phyloP scores from a whole-genome alignment of 208 protist species.

The Leishmania martiniquensis region DNA sequence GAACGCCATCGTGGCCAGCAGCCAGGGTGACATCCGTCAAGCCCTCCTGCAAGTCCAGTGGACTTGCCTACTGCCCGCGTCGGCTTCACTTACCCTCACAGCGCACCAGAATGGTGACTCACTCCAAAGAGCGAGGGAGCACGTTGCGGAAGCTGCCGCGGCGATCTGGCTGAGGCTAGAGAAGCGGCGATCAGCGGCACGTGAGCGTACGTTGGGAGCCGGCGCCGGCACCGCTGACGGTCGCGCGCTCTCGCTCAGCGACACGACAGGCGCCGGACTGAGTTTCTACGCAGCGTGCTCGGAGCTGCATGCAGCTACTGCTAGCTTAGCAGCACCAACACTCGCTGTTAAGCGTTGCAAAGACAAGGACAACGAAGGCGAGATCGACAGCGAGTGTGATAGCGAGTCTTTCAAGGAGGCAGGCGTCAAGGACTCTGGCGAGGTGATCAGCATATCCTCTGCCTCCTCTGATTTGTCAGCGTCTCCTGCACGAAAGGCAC shows the following conservation, averaged over 20 bases:
- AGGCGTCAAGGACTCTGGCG: not conserved
- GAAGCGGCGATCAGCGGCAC: slow-evolving; percentile 6
- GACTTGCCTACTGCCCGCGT: slow-evolving; percentile 32
- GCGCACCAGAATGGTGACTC: not conserved
- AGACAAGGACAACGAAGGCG: not conserved
- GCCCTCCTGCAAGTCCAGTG: slow-evolving; percentile 80
- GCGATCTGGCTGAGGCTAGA: slow-evolving; percentile 22
- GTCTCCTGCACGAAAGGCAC: not conserved
- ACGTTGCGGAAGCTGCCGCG: not conserved
- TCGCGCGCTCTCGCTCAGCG: not conserved
- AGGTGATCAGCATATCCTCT: not conserved
- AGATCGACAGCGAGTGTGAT: not conserved
- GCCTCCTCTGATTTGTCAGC: not conserved
- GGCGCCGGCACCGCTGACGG: no score
- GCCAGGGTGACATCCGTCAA: slow-evolving; percentile 85
- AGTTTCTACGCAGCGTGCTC: not conserved
- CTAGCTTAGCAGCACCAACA: not conserved
- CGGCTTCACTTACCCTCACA: not conserved
- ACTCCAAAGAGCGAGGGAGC: not conserved
- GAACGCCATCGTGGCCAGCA: slow-evolving; percentile 42
- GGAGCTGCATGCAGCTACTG: not conserved
- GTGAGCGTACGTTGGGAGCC: not conserved
- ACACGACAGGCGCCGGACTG: not conserved
- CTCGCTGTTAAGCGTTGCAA: not conserved
- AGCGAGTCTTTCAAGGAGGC: not conserved